Evolutionary conservation across 306 rosid species (phyloP).

Genomic region (Spatholobus suberectus): DNA sequence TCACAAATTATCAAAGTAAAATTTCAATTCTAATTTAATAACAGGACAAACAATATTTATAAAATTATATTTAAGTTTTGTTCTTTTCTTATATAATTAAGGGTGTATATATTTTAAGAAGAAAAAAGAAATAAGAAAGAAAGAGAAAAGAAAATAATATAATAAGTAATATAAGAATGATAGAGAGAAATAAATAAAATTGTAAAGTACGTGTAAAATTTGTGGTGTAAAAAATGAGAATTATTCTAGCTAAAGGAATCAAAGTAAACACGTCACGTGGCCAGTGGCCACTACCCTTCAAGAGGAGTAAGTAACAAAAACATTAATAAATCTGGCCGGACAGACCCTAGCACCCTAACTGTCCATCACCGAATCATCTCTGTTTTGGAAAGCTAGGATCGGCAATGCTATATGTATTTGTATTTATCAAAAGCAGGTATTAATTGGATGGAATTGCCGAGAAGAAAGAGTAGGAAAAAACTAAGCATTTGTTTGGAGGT

Average conservation of each 20-base stretch:
- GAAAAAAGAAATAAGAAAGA: not conserved
- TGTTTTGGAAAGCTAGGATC: not conserved
- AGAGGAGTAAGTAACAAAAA: not conserved
- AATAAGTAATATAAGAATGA: not conserved
- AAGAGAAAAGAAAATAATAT: not conserved
- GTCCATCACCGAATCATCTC: not conserved
- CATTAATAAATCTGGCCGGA: not conserved
- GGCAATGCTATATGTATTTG: not conserved
- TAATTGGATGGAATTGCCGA: not conserved
- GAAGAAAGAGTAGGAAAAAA: not conserved
- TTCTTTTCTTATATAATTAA: too few relatives aligned
- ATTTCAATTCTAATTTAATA: too few relatives aligned
- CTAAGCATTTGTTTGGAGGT: too few relatives aligned
- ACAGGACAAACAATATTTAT: too few relatives aligned
- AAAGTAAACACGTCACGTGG: not conserved
- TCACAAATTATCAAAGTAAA: too few relatives aligned
- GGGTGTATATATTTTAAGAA: not conserved
- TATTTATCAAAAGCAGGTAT: not conserved
- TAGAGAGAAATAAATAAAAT: not conserved
- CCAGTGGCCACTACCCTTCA: too few relatives aligned
- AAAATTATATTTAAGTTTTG: too few relatives aligned
- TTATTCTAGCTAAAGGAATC: not conserved
- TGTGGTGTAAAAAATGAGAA: not conserved
- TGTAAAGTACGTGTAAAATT: not conserved
- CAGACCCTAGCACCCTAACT: not conserved